phyloP scores from a whole-genome alignment of 208 protist genomes.

The Trypanosoma brucei region DNA sequence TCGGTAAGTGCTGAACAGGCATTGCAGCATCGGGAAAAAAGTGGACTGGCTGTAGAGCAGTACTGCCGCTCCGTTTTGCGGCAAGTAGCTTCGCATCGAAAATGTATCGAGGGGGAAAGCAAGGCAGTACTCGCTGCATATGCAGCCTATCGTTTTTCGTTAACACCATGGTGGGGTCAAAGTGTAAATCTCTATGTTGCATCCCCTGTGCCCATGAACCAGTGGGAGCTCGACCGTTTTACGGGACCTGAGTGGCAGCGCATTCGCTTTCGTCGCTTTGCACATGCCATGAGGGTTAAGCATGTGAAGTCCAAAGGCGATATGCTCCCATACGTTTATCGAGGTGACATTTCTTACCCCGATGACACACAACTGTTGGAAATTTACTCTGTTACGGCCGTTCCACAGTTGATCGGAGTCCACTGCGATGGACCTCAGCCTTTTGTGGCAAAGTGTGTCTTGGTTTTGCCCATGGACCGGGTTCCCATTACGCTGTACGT shows the following conservation, averaged over 20 bases:
- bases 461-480: slow-evolving; percentile 30
- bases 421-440: background rate
- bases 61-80: slow-evolving; percentile 9
- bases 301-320: background rate
- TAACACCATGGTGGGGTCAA: slow-evolving; percentile 28
- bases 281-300: slow-evolving; percentile 16
- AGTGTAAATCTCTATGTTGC: slow-evolving; percentile 16
- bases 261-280: slow-evolving; percentile 23
- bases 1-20: slow-evolving; percentile 2
- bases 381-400: slow-evolving; percentile 24
- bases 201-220: slow-evolving; percentile 12
- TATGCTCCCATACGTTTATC: slow-evolving; percentile 7
- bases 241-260: slow-evolving; percentile 29
- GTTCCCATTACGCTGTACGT: slow-evolving; percentile 19
- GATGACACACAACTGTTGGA: slow-evolving; percentile 26
- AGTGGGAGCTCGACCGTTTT: slow-evolving; percentile 31
- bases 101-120: slow-evolving; percentile 12
- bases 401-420: slow-evolving; percentile 18
- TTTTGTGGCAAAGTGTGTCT: slow-evolving; percentile 15
- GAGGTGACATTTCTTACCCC: background rate
- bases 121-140: slow-evolving; percentile 20
- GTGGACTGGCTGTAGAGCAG: background rate
- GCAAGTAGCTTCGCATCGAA: slow-evolving; percentile 5
- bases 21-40: background rate
- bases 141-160: slow-evolving; percentile 26